Base-by-base conservation (phyloP, 768 basidiomycete genomes). In the Amanita pallidorosea region DNA sequence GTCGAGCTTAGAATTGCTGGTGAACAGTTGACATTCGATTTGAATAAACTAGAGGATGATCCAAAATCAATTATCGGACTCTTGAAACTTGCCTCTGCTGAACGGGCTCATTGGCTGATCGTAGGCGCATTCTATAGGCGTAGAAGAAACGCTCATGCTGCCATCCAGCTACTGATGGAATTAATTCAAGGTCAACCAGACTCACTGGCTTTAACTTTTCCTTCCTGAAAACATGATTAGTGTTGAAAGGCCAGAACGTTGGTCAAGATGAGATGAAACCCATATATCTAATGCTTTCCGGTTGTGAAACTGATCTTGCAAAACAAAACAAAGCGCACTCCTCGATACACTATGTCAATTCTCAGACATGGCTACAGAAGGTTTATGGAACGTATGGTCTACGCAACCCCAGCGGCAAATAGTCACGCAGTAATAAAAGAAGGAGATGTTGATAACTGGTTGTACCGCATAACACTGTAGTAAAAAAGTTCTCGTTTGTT, bases 41-140 rank as follows among this genome's bases (percentile, higher is more conserved):
- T 80, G 13, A 59, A 67, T 2, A 54, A 61, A 15, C 65, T 78
- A 15, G 67, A 70, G 51, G 63, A 65, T n/a, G 65, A 79, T 57
- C 73, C 75, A 6, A 54, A 57, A 25, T 60, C 66, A 7, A 70
- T 77, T 47, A 75, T 80, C 33, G 61, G 67, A 36, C 59, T 79
- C 8, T 65, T 83, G 5, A 72, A 68, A 51, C 53, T 61, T 4
- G 69, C 74, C 2, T 61, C 63, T 5, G 70, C 71, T 41, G 77
- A 76, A 54, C 67, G 72, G 45, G 75, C 70, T 25, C 75, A 68
- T 53, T 82, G 79, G 76, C 74, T 81, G 69, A 64, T 73, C 11
- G 74, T 77, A 15, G 79, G 65, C 5, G 76, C 71, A 1, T 67
- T 70, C 55, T 81, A 80, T 62, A 74, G 79, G 44, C 66, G 76